Percentiles rank a stretch among this genome's conserved stretches.
Evolutionary conservation across 805 yeast genomes (phyloP).

Genomic region (Saccharomycopsis capsularis): DNA sequence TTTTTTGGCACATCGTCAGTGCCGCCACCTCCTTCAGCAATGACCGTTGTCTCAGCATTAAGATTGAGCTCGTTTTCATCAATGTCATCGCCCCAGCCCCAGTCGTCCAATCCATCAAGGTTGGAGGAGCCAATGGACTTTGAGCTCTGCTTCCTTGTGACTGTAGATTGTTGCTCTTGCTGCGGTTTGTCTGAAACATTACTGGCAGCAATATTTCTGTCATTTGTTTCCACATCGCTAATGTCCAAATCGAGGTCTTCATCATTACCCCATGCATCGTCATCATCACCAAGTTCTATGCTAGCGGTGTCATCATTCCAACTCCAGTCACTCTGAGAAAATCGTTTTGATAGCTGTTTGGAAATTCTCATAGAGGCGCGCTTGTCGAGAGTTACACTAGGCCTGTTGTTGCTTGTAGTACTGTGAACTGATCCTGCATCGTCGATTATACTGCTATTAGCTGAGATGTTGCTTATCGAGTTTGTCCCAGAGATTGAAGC

Average conservation of each 20-base stretch:
- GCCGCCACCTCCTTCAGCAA: too few species aligned
- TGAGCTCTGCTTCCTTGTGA: background rate
- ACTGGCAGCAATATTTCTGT: background rate
- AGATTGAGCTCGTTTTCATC: constrained; percentile 1
- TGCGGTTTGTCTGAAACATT: background rate
- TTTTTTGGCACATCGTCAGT: background rate
- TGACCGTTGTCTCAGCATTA: background rate
- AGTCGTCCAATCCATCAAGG: constrained; percentile 16
- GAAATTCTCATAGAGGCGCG: constrained; percentile 18
- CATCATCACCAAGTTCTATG: constrained; percentile 7
- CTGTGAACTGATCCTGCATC: constrained; percentile 4
- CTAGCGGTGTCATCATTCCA: constrained; percentile 15
- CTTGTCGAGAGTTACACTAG: constrained; percentile 5
- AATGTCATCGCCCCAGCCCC: constrained; percentile 22
- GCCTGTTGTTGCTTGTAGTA: background rate
- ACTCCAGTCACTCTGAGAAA: constrained; percentile 13
- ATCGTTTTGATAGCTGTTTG: constrained; percentile 18
- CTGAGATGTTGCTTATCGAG: background rate
- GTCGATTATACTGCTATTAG: constrained; percentile 3
- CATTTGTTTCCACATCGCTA: constrained; percentile 1
- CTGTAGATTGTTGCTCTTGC: too few species aligned
- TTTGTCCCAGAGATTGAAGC: background rate
- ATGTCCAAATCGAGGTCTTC: constrained; percentile 10
- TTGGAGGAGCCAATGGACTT: background rate
- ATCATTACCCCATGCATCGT: constrained; percentile 17